Evolutionary conservation across 805 yeast species (phyloP).

Genomic region (Candida glaebosa): DNA sequence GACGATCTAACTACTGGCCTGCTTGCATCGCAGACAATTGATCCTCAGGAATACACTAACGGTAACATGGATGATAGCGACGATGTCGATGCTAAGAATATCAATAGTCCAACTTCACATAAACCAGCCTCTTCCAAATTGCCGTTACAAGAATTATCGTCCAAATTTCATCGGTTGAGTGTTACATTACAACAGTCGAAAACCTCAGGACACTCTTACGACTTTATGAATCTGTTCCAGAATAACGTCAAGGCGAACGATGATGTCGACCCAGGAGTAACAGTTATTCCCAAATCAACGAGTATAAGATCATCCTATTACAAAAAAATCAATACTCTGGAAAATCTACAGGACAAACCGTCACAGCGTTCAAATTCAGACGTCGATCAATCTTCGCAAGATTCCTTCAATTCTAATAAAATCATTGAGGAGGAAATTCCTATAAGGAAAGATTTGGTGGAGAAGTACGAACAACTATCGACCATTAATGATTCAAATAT

Average conservation of each 20-base stretch:
- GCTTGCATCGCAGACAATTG: too few relatives aligned
- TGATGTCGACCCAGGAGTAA: neutral
- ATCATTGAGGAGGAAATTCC: constrained; percentile 20
- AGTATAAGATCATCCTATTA: neutral
- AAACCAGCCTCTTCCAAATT: constrained; percentile 12
- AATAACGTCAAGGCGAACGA: constrained; percentile 16
- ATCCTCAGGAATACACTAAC: too few relatives aligned
- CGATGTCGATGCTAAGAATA: too few relatives aligned
- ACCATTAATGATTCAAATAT: constrained; percentile 4
- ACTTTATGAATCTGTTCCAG: constrained; percentile 36
- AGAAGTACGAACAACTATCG: constrained; percentile 14
- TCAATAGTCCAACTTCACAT: too few relatives aligned
- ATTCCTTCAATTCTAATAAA: constrained; percentile 7
- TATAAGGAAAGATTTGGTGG: constrained; percentile 24
- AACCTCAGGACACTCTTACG: constrained; percentile 38
- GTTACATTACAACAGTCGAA: constrained; percentile 30
- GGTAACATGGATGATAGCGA: neutral
- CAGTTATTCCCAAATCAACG: neutral
- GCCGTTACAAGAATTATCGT: constrained; percentile 32
- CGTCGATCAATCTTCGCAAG: constrained; percentile 4
- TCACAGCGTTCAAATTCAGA: neutral
- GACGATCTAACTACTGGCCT: neutral
- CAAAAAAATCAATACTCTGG: neutral
- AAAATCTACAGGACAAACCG: neutral
- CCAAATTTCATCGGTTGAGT: constrained; percentile 36